A percentile compares a stretch with the other conserved stretches of the same genome.
Conservation (phyloP, 441 rosid genomes). For the Aleurites moluccanus region DNA sequence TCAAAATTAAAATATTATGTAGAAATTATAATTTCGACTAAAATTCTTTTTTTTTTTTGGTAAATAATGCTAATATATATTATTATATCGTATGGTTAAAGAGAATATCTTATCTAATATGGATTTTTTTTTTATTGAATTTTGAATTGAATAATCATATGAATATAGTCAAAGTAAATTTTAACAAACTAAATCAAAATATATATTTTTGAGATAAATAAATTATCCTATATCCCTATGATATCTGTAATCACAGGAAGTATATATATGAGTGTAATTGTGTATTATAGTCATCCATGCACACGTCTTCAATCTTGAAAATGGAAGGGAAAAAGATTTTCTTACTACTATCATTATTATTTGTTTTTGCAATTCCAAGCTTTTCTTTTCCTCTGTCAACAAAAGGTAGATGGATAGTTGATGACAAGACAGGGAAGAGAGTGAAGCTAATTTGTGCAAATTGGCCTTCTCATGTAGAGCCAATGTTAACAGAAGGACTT, state of each 20-base stretch:
- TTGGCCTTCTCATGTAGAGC: conserved; percentile 64
- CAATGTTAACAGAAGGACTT: conserved; percentile 69
- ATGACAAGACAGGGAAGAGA: conserved; percentile 41
- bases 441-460: conserved; percentile 70
- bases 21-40: no score
- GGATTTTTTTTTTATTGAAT: no score
- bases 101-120: no score
- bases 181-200: no score
- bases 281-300: neutral
- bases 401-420: conserved; percentile 62
- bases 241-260: neutral
- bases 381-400: conserved; percentile 56
- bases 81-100: no score
- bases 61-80: no score
- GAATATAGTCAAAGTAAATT: no score
- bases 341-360: neutral
- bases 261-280: neutral
- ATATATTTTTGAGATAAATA: neutral
- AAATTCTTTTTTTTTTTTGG: no score
- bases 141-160: no score
- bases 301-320: neutral
- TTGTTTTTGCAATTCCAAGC: neutral
- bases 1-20: no score
- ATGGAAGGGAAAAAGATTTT: conserved; percentile 5
- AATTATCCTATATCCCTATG: neutral